Base-by-base conservation (phyloP, 1,284 basidiomycete species). In the Cutaneotrichosporon arboriforme region DNA sequence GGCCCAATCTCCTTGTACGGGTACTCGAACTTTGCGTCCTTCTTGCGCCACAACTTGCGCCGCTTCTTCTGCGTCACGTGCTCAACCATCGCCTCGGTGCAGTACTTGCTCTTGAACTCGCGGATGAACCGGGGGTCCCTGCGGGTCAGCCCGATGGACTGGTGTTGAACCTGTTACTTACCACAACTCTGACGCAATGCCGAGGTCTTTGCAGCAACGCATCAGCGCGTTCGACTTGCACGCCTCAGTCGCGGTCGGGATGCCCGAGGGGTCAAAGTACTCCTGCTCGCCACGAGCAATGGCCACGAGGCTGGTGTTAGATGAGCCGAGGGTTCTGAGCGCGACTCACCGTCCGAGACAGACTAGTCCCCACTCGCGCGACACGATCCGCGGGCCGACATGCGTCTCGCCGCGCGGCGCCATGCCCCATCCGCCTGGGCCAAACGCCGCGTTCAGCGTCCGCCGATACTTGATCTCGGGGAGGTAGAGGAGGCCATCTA, bases 391-490 rank as follows among this genome's bases (percentile, higher is more conserved):
- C 7, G 87, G 85, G 2, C 86, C 84, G n/a, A 94, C 87, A 64
- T 91, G 88, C 10, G 90, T 92, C 75, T 93, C 90, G 44, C 88
- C 86, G 20, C 94, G 82, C 3, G 94, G 94, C 13, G 92, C 94
- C 52, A 97, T 81, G 17, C 94, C 94, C 94, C 94, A 97, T 3
- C 87, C 93, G 13, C 94, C 94, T 7, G 94, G 94, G 9, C 94
- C 94, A 66, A 98, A 97, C 0, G 94, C 91, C 59, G 81, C 84
- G 79, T 97, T 97, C 42, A 97, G 76, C 36, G 92, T 86, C 14
- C 94, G 83, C n/a, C 94, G 83, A 70, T 97, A 98, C 74, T 97
- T 96, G 72, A 97, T 98, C 73, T 97, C 94, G 21, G 94, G 94
- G 10, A 98, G 83, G 76, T 97, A 98, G 26, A 97, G 78, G 33